Percentiles rank a stretch among this genome's conserved stretches.
Evolutionary conservation across 495 filamentous ascomycete genomes (phyloP).

Genomic region (Neurospora sp.): DNA sequence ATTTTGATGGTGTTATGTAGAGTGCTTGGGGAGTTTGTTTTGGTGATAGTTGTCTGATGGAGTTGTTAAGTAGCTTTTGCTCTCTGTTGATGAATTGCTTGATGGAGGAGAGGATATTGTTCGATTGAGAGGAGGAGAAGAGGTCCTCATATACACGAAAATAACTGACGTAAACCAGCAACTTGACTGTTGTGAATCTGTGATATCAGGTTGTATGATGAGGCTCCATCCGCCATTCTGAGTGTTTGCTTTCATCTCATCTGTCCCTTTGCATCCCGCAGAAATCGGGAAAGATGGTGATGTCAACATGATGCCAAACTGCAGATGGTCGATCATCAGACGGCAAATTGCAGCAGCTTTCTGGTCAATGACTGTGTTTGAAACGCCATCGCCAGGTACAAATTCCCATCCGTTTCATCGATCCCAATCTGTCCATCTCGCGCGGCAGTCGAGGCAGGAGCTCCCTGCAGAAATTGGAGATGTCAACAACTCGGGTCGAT

Average conservation of each 20-base stretch:
- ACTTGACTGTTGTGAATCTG: not conserved
- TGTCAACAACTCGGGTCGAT: not conserved
- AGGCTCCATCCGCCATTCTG: not conserved
- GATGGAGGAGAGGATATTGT: not conserved
- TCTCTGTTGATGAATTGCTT: not conserved
- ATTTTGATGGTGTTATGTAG: not conserved
- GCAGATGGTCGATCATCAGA: not conserved
- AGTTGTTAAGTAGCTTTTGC: not conserved
- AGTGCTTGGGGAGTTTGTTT: not conserved
- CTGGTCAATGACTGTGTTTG: not conserved
- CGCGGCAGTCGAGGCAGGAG: not conserved
- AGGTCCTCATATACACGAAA: not conserved
- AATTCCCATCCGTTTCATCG: not conserved
- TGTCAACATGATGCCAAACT: not conserved
- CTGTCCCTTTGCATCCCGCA: not conserved
- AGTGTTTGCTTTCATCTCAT: not conserved
- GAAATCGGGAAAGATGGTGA: not conserved
- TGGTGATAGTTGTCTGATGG: not conserved
- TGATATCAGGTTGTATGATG: not conserved
- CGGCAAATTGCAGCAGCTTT: not conserved
- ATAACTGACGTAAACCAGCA: not conserved
- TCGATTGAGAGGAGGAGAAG: not conserved
- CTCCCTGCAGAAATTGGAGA: not conserved
- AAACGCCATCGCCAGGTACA: not conserved
- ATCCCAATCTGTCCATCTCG: not conserved